These are phyloP conservation scores for Euphorbia schlechtendalii DNA, from an alignment of 441 rosid species.

Conservation along the genomic window DNA sequence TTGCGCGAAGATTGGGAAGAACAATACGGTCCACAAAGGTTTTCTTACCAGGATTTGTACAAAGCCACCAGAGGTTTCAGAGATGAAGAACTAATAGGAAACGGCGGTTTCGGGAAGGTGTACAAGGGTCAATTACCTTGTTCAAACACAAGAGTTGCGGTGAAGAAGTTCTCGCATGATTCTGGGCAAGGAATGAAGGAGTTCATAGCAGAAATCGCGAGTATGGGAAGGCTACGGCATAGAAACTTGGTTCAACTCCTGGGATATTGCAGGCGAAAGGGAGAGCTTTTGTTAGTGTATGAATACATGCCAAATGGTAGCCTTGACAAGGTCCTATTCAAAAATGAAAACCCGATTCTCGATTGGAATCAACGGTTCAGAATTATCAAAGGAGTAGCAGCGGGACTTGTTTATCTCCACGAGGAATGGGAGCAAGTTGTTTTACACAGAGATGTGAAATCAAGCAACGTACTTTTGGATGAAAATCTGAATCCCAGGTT, in stretches of 20 bases:
- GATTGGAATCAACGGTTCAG: conserved; percentile 26
- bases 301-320: too few relatives aligned
- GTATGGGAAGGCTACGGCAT: too few relatives aligned
- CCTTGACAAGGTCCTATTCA: too few relatives aligned
- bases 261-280: too few relatives aligned
- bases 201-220: too few relatives aligned
- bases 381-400: conserved; percentile 31
- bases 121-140: conserved; percentile 25
- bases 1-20: conserved; percentile 33
- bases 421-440: conserved; percentile 40
- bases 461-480: conserved; percentile 28
- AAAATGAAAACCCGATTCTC: too few relatives aligned
- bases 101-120: conserved; percentile 34
- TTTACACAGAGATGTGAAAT: conserved; percentile 37
- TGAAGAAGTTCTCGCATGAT: conserved; percentile 29
- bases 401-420: conserved; percentile 31
- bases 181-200: conserved; percentile 25
- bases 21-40: conserved; percentile 27
- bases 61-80: conserved; percentile 32
- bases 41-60: conserved; percentile 28
- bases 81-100: conserved; percentile 26
- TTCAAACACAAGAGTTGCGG: conserved; percentile 23
- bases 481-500: conserved; percentile 27
- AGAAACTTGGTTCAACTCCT: too few relatives aligned
- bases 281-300: too few relatives aligned